phyloP scores from a whole-genome alignment of 495 filamentous ascomycete genomes.

The Lasiosphaeris hirsuta region DNA sequence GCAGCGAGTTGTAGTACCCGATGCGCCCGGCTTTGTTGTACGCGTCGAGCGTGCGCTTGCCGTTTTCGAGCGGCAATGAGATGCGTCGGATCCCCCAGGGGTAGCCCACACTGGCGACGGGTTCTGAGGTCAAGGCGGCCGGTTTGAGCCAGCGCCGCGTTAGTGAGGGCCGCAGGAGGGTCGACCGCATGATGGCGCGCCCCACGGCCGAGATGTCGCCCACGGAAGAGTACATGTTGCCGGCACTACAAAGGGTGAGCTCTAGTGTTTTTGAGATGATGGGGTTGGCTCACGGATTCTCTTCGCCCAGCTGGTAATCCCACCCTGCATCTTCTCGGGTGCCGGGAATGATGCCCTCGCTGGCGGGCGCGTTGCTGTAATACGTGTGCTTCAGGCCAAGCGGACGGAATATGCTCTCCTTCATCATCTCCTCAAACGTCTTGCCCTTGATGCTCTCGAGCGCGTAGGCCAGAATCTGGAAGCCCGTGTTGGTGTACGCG shows the following conservation, averaged over 20 bases:
- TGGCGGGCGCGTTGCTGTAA: conserved; percentile 29
- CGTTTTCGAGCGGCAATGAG: conserved; percentile 28
- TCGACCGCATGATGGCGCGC: conserved; percentile 51
- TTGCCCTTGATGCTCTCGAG: conserved; percentile 51
- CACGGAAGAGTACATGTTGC: conserved; percentile 55
- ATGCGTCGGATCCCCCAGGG: conserved; percentile 58
- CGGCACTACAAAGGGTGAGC: conserved; percentile 36
- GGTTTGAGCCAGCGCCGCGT: conserved; percentile 61
- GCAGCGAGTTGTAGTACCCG: conserved; percentile 41
- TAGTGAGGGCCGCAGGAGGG: conserved; percentile 39
- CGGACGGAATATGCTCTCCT: conserved; percentile 1
- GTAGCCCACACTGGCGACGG: conserved; percentile 45
- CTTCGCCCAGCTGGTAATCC: conserved; percentile 40
- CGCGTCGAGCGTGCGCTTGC: conserved; percentile 49
- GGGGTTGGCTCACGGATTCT: conserved; percentile 31
- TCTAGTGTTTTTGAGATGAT: conserved; percentile 1
- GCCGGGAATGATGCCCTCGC: conserved; percentile 34
- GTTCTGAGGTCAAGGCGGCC: conserved; percentile 43
- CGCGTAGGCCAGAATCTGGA: conserved; percentile 51
- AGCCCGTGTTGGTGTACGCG: conserved; percentile 56
- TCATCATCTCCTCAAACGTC: conserved; percentile 4
- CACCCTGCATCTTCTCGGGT: conserved; percentile 19
- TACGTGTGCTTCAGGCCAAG: conserved; percentile 38
- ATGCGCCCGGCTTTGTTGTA: conserved; percentile 52
- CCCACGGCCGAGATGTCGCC: conserved; percentile 52